Conservation (phyloP, 2,329 filamentous ascomycete species). For the Incumbomyces lentus region DNA sequence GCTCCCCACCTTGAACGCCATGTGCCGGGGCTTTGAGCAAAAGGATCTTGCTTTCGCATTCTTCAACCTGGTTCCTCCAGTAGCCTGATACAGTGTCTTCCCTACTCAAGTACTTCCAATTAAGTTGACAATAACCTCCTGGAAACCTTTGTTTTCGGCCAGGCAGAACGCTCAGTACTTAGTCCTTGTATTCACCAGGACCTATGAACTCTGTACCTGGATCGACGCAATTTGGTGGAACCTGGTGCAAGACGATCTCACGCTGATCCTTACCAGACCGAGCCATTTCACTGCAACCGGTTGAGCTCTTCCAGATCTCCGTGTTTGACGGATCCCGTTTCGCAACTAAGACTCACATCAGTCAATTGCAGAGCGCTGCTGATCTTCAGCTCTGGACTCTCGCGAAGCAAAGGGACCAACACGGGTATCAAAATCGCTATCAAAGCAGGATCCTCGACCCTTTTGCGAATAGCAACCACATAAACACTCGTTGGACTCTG, state of each 20-base stretch:
- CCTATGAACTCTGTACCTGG: constrained; percentile 5
- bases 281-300: neutral
- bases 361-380: neutral
- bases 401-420: neutral
- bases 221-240: constrained; percentile 5
- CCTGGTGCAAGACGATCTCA: constrained; percentile 2
- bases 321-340: neutral
- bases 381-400: neutral
- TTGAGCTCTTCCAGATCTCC: neutral
- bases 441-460: constrained; percentile 1
- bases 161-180: neutral
- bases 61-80: constrained; percentile 17
- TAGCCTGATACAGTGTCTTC: constrained; percentile 12
- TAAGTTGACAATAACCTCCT: neutral
- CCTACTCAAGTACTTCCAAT: neutral
- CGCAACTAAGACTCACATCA: neutral
- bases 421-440: no score
- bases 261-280: neutral
- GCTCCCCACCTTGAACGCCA: constrained; percentile 22
- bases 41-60: constrained; percentile 20
- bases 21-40: constrained; percentile 19
- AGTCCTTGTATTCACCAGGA: neutral
- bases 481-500: no score
- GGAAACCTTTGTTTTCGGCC: neutral
- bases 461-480: neutral